phyloP scores from a whole-genome alignment of 768 basidiomycete genomes.

The Suillus occidentalis region DNA sequence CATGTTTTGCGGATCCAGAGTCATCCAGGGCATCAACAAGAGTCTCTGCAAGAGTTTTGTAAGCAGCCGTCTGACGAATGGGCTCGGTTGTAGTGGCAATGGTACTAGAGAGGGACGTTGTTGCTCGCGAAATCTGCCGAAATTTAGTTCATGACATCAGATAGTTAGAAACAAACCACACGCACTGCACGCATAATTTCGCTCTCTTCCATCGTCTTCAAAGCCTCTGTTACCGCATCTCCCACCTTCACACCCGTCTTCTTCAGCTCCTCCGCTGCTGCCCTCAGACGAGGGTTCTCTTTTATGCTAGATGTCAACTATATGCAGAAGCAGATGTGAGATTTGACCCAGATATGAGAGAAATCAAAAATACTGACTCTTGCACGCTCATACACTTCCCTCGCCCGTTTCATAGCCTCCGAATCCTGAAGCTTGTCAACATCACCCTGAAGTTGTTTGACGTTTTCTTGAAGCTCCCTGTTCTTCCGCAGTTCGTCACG shows the following conservation, averaged over 20 bases:
- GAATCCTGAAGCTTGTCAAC: conserved; percentile 97
- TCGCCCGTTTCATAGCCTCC: conserved; percentile 90
- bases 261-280: conserved; percentile 90
- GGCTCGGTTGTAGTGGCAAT: conserved; percentile 92
- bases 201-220: conserved; percentile 93
- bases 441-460: conserved; percentile 96
- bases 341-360: conserved; percentile 3
- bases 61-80: conserved; percentile 94
- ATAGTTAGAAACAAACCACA: conserved; percentile 11
- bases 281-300: conserved; percentile 89
- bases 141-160: background rate
- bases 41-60: conserved; percentile 88
- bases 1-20: conserved; percentile 89
- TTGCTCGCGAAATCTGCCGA: conserved; percentile 77
- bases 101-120: conserved; percentile 80
- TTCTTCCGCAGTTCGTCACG: conserved; percentile 93
- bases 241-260: conserved; percentile 89
- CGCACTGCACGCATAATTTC: conserved; percentile 84
- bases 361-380: conserved; percentile 57
- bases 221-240: conserved; percentile 90
- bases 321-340: conserved; percentile 6
- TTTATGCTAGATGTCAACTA: conserved; percentile 93
- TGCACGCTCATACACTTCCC: conserved; percentile 90
- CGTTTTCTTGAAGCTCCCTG: conserved; percentile 92
- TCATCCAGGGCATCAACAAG: conserved; percentile 93